Percentiles rank a stretch among this genome's conserved stretches.
These are phyloP conservation scores for Colletotrichum navitas DNA, from an alignment of 2,329 filamentous ascomycete species.

Conservation along the genomic window DNA sequence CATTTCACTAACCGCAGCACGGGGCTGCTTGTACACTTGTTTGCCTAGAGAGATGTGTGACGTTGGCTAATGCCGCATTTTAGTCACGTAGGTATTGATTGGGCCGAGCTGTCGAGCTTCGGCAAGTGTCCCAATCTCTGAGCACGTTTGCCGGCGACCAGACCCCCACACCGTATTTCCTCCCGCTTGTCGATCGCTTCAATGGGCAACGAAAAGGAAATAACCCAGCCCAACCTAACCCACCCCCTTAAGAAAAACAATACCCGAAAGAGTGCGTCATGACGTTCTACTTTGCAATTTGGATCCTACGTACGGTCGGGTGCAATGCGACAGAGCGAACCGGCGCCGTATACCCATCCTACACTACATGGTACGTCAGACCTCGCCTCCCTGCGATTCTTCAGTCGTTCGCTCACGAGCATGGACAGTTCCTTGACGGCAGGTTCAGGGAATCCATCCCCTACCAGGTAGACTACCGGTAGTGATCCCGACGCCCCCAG, in stretches of 20 bases:
- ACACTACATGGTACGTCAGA: neutral
- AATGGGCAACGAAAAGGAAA: neutral
- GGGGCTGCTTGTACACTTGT: neutral
- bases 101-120: neutral
- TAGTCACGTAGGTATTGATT: neutral
- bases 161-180: neutral
- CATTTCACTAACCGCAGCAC: neutral
- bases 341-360: neutral
- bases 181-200: neutral
- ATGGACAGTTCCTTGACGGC: conserved; percentile 16
- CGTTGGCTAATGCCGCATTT: neutral
- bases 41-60: too few species aligned
- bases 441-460: conserved; percentile 11
- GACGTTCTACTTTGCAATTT: neutral
- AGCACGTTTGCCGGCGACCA: neutral
- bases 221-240: too few species aligned
- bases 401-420: conserved; percentile 1
- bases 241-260: neutral
- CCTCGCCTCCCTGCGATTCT: conserved; percentile 17
- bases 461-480: neutral
- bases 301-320: neutral
- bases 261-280: neutral
- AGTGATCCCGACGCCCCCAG: conserved; percentile 5
- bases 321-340: neutral
- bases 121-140: neutral